These are phyloP conservation scores for Solanum infundibuliforme DNA, from an alignment of 257 asterid genomes.

Conservation along the genomic window DNA sequence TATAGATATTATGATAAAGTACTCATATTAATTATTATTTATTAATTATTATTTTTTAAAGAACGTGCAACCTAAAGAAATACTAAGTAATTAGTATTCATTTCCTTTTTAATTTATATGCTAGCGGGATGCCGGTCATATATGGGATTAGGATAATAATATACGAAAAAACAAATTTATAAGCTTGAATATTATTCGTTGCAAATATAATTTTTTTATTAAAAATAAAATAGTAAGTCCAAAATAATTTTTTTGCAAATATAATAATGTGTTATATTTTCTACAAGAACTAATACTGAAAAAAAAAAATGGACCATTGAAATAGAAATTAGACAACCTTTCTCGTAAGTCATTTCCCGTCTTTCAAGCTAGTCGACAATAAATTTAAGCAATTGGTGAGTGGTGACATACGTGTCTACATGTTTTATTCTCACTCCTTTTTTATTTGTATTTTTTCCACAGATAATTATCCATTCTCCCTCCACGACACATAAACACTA, in stretches of 20 bases:
- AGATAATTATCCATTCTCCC: neutral
- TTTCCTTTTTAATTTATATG: neutral
- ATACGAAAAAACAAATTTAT: neutral
- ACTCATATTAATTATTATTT: too few relatives aligned
- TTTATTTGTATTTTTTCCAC: neutral
- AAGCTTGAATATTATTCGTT: neutral
- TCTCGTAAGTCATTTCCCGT: neutral
- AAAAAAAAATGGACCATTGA: neutral
- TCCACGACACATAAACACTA: neutral
- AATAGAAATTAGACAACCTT: neutral
- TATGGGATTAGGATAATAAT: too few relatives aligned
- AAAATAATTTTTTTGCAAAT: neutral
- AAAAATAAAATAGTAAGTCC: neutral
- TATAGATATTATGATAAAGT: too few relatives aligned
- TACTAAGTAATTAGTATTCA: neutral
- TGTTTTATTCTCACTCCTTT: neutral
- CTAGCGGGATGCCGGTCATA: neutral
- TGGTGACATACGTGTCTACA: neutral
- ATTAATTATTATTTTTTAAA: neutral
- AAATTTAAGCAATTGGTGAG: neutral
- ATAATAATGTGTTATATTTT: neutral
- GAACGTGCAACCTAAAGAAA: neutral
- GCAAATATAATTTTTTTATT: neutral
- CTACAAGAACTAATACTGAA: neutral
- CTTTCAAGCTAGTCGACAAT: neutral